A percentile compares a stretch with the other conserved stretches of the same genome.
These are phyloP conservation scores for Tuber aestivum DNA, from an alignment of 495 filamentous ascomycete species.

Conservation along the genomic window DNA sequence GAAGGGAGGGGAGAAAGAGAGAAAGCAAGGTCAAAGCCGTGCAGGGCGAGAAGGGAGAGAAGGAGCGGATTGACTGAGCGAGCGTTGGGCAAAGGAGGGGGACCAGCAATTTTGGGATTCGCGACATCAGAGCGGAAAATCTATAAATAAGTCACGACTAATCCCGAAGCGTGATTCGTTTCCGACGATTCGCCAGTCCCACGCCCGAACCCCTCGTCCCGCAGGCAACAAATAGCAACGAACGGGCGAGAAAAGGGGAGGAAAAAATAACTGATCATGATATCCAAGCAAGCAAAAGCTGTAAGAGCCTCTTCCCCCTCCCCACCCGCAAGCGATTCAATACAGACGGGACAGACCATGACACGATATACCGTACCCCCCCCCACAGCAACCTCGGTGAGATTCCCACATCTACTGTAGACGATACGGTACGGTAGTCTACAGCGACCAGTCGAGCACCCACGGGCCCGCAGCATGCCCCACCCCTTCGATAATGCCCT, in stretches of 20 bases:
- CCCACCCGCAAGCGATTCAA: too few species aligned
- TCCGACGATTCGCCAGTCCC: neutral
- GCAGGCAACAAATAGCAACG: neutral
- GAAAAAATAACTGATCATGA: neutral
- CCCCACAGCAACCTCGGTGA: neutral
- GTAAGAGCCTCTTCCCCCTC: neutral
- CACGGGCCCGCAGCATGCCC: neutral
- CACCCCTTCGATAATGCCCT: neutral
- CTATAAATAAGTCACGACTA: conserved; percentile 1
- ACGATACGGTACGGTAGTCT: too few species aligned
- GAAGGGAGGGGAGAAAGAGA: neutral
- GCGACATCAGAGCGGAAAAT: neutral
- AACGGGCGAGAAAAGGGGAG: neutral
- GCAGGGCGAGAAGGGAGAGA: neutral
- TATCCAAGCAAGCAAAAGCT: neutral
- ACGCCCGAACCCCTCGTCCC: neutral
- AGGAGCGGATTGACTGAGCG: neutral
- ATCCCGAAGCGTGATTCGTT: neutral
- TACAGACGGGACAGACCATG: neutral
- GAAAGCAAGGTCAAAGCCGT: neutral
- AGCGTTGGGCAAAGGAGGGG: neutral
- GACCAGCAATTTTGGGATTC: neutral
- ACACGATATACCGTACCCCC: neutral
- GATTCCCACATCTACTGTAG: neutral
- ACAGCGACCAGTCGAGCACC: neutral